These are phyloP conservation scores for Penicillium sp. DNA, from an alignment of 2,329 filamentous ascomycete species.

Conservation along the genomic window DNA sequence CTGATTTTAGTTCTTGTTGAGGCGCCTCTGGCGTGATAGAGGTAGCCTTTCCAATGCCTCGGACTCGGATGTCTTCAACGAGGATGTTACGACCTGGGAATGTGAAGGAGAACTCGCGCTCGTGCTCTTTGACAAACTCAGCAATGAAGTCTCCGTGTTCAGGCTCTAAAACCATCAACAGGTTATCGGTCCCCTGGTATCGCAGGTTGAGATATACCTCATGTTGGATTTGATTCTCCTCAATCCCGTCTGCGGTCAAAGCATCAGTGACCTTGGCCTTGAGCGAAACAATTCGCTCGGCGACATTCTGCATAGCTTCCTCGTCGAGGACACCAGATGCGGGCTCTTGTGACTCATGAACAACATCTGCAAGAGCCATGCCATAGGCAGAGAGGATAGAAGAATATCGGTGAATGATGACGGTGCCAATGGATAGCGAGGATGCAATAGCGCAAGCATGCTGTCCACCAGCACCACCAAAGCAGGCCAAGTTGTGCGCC, in stretches of 20 bases:
- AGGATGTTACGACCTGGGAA: slow-evolving; percentile 73
- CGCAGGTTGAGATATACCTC: slow-evolving; percentile 49
- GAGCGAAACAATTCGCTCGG: slow-evolving; percentile 37
- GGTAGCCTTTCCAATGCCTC: slow-evolving; percentile 32
- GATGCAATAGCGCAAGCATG: slow-evolving; percentile 89
- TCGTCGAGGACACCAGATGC: slow-evolving; percentile 52
- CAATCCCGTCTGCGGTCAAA: slow-evolving; percentile 34
- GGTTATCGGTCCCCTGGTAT: slow-evolving; percentile 51
- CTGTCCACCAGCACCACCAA: slow-evolving; percentile 87
- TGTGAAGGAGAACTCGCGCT: slow-evolving; percentile 89
- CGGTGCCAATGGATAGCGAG: slow-evolving; percentile 77
- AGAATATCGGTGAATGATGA: slow-evolving; percentile 83
- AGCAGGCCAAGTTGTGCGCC: slow-evolving; percentile 84
- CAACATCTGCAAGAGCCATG: slow-evolving; percentile 88
- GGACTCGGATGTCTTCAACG: slow-evolving; percentile 81
- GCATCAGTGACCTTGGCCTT: too few relatives aligned
- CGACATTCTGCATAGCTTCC: slow-evolving; percentile 72
- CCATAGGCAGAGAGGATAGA: slow-evolving; percentile 90
- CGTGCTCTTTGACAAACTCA: slow-evolving; percentile 80
- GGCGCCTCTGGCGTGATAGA: slow-evolving; percentile 63
- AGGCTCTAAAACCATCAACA: slow-evolving; percentile 53
- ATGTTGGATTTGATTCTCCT: slow-evolving; percentile 41
- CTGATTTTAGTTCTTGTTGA: slow-evolving; percentile 11
- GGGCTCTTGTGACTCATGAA: slow-evolving; percentile 72
- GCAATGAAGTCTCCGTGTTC: slow-evolving; percentile 74